Conservation (phyloP, 805 yeast species). For the Cyberlindnera maclurae region DNA sequence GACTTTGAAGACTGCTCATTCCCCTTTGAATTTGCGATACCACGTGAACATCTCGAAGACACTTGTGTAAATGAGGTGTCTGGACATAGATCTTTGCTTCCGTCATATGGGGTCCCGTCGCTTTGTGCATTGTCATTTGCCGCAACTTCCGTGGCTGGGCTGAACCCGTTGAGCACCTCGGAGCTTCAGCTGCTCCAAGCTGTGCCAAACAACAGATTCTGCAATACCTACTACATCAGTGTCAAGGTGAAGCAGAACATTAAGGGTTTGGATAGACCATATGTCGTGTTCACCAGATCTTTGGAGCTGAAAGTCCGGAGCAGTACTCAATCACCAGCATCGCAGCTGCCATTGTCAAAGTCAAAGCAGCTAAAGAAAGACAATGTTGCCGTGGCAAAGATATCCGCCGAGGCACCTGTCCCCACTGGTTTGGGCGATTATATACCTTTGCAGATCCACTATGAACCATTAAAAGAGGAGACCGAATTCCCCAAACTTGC, state of each 20-base stretch:
- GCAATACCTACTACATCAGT: conserved; percentile 12
- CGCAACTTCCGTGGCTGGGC: conserved; percentile 13
- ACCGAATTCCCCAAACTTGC: neutral
- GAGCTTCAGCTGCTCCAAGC: conserved; percentile 1
- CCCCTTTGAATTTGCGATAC: conserved; percentile 16
- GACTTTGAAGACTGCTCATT: conserved; percentile 9
- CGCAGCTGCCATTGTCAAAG: conserved; percentile 6
- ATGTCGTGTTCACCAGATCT: conserved; percentile 14
- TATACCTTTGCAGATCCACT: conserved; percentile 1
- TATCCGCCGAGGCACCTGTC: neutral
- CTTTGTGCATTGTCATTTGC: conserved; percentile 14
- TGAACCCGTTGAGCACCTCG: conserved; percentile 4
- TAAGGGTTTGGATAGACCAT: conserved; percentile 7
- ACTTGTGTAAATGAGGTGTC: conserved; percentile 5
- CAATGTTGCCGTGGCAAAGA: neutral
- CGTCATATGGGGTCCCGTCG: conserved; percentile 16
- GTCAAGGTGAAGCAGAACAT: conserved; percentile 14
- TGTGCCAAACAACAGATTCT: conserved; percentile 4
- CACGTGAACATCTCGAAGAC: conserved; percentile 12
- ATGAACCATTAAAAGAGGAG: neutral
- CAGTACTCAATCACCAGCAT: conserved; percentile 4
- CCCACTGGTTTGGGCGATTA: neutral
- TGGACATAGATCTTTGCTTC: conserved; percentile 8
- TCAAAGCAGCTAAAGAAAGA: neutral
- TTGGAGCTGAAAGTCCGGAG: conserved; percentile 13